Base-by-base conservation (phyloP, 768 basidiomycete species). In the Lanmaoa pseudosensibilis region DNA sequence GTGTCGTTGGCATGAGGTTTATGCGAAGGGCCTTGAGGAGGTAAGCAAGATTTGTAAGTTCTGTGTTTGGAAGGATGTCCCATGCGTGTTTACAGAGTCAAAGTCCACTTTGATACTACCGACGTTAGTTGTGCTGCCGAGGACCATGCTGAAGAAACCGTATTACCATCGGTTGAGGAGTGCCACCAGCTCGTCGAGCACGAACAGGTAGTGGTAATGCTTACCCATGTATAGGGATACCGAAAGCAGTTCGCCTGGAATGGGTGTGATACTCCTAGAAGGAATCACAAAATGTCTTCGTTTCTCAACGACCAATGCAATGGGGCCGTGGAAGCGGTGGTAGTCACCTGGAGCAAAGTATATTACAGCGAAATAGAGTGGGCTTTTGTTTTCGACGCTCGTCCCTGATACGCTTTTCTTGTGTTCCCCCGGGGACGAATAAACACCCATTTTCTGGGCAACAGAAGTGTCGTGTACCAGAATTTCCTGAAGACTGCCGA, bases 271-370 rank as follows among this genome's bases (percentile, higher is more conserved):
- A 41, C 23, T 13, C 7, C 16, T 39, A 33, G 5, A 11, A 21
- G 44, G 19, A 30, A 46, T 4, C n/a, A 75, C 86, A 65, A 99
- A 98, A 71, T 99, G 97, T 39, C 97, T 75, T 58, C 97, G 77
- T 67, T 90, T 90, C 78, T 99, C 95, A 16, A 98, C 96, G 5
- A 99, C 94, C 97, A 97, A 98, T 8, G 91, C 86, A 0, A 93
- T 87, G 1, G 97, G 96, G 49, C 86, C 89, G 72, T 99, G 97
- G 82, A 97, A 99, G 15, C 96, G 85, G 67, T 99, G 96, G 72
- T 98, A 98, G 69, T 99, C 97, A 2, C 97, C 96, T 1, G 97
- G 97, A 1, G 96, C 97, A 53, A 99, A 89, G 75, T 98, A 99
- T 57, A 99, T 89, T 63, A 99, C 97, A 23, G 89, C 77, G 72